phyloP scores from a whole-genome alignment of 805 yeast species.

The Kuraishia molischiana region DNA sequence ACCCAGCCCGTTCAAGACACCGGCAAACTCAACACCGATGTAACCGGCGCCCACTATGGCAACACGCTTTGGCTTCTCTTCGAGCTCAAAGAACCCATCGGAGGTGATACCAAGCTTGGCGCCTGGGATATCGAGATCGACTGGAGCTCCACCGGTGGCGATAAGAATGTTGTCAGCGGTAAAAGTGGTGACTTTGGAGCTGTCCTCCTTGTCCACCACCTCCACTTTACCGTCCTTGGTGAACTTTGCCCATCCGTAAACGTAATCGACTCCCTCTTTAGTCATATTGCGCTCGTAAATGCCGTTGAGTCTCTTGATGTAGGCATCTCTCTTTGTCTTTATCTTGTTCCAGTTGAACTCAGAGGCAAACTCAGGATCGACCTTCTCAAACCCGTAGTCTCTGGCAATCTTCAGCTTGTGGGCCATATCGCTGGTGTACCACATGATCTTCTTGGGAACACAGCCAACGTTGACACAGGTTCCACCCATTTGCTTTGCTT shows the following conservation, averaged over 20 bases:
- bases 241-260: slow-evolving; percentile 83
- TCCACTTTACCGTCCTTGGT: slow-evolving; percentile 64
- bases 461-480: slow-evolving; percentile 99
- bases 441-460: slow-evolving; percentile 98
- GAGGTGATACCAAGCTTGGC: slow-evolving; percentile 77
- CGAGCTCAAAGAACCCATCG: slow-evolving; percentile 83
- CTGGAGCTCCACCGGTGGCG: slow-evolving; percentile 90
- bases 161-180: slow-evolving; percentile 78
- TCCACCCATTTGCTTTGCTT: slow-evolving; percentile 82
- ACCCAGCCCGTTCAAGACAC: slow-evolving; percentile 85
- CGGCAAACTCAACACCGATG: slow-evolving; percentile 92
- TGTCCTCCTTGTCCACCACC: slow-evolving; percentile 59
- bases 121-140: slow-evolving; percentile 70
- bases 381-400: slow-evolving; percentile 66
- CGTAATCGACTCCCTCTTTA: slow-evolving; percentile 81
- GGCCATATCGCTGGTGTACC: slow-evolving; percentile 94
- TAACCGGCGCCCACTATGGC: slow-evolving; percentile 98
- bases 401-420: slow-evolving; percentile 61
- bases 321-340: slow-evolving; percentile 88
- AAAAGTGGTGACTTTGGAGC: slow-evolving; percentile 35
- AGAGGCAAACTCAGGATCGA: slow-evolving; percentile 40
- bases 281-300: slow-evolving; percentile 82
- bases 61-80: slow-evolving; percentile 79
- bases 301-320: slow-evolving; percentile 78
- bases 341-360: slow-evolving; percentile 76